phyloP scores from a whole-genome alignment of 2,329 filamentous ascomycete species.

The Biscogniauxia marginata region DNA sequence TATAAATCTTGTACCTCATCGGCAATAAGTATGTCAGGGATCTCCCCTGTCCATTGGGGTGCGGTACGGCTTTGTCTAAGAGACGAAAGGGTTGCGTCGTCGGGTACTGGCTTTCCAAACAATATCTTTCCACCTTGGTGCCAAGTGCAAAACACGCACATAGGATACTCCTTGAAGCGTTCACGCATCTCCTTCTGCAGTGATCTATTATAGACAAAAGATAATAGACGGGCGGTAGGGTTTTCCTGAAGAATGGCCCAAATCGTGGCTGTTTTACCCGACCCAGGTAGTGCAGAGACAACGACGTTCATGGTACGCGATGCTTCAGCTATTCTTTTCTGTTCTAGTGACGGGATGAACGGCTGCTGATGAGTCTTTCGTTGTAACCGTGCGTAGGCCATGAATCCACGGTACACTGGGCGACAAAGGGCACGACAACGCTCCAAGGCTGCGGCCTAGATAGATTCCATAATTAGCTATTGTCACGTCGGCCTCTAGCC shows the following conservation, averaged over 20 bases:
- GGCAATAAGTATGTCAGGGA: conserved; percentile 32
- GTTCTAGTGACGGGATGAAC: conserved; percentile 25
- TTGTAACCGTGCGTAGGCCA: neutral
- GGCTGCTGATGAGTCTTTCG: neutral
- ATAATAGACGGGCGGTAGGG: conserved; percentile 15
- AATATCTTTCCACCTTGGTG: conserved; percentile 26
- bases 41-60: conserved; percentile 21
- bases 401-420: too few relatives aligned
- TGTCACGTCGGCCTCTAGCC: too few relatives aligned
- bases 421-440: too few relatives aligned
- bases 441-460: too few relatives aligned
- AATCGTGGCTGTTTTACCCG: conserved; percentile 34
- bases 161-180: conserved; percentile 19
- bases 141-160: conserved; percentile 27
- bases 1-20: conserved; percentile 36
- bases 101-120: conserved; percentile 14
- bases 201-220: conserved; percentile 31
- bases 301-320: conserved; percentile 28
- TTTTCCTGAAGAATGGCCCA: conserved; percentile 29
- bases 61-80: conserved; percentile 8
- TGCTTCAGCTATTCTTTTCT: conserved; percentile 22
- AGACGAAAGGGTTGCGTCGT: conserved; percentile 17
- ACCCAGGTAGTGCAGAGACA: conserved; percentile 34
- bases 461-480: too few relatives aligned
- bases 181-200: conserved; percentile 25